Evolutionary conservation across 1,284 basidiomycete genomes (phyloP).

Genomic region (Malassezia furfur): DNA sequence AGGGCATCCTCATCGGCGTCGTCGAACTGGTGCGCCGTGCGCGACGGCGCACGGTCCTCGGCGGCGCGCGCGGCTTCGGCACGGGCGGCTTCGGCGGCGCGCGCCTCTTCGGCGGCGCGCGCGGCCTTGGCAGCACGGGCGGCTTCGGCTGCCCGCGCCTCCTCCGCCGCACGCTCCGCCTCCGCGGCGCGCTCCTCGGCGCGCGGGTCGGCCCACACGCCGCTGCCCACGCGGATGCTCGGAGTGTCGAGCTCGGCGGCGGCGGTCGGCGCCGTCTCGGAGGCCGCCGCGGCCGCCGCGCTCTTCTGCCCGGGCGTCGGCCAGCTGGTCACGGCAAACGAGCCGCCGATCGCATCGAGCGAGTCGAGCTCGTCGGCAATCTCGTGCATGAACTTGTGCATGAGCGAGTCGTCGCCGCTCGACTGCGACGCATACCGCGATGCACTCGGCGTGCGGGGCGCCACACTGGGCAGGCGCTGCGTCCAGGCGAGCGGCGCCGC

Average conservation of each 20-base stretch:
- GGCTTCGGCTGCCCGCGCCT: not conserved
- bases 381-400: conserved; percentile 70
- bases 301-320: not conserved
- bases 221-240: not conserved
- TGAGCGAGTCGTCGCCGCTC: conserved; percentile 54
- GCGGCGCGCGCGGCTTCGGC: not conserved
- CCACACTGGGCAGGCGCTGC: conserved; percentile 11
- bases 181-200: not conserved
- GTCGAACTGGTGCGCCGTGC: conserved; percentile 46
- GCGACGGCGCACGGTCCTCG: not conserved
- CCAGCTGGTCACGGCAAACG: conserved; percentile 2
- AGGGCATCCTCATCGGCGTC: conserved; percentile 54
- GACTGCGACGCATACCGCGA: not conserved
- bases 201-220: conserved; percentile 4
- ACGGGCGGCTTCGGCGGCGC: not conserved
- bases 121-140: not conserved
- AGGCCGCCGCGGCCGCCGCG: not conserved
- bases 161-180: not conserved
- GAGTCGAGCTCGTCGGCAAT: conserved; percentile 68
- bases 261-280: not conserved
- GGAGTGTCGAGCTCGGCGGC: not conserved
- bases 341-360: conserved; percentile 49
- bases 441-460: not conserved
- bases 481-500: conserved; percentile 7
- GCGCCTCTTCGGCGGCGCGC: not conserved